Evolutionary conservation across 805 yeast species (phyloP), one percentile per base, ranked within the genome.

Genomic region (Debaryomyces hansenii): DNA sequence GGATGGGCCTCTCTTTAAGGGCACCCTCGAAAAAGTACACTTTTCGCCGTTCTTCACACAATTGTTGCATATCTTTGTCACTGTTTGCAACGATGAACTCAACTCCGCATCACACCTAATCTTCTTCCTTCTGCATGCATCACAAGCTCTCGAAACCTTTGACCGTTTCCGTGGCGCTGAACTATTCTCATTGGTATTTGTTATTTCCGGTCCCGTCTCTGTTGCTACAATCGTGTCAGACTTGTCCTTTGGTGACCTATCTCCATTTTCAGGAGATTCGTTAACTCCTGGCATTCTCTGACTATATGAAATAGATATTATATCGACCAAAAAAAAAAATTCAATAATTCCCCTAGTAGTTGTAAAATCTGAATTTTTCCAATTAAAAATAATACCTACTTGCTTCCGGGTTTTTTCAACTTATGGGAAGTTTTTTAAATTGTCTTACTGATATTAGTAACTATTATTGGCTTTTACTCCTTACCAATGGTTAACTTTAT

Each of bases 131-230:
- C 94, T 74, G 62, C 94, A 87, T 45, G 84, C 83, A 60, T 87
- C 95, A 60, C 95, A 87, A 1, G 92, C 94, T 44, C 95, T 64
- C 1, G 90, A 84, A 0, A 86, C 90, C 60, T 87, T 87, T 7
- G 85, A 75, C 46, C 91, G 57, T 57, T 85, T 84, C 41, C 87
- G 72, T 15, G 75, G 72, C 4, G 31, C 34, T 15, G 42, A 14
- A n/a, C 12, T 16, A 27, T 27, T 29, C 6, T 14, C 31, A 3
- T 28, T 11, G 34, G 10, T 18, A 9, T 31, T 31, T 9, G 35
- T 15, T 8, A 5, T 15, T 12, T 11, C 34, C 5, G 49, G 60
- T 41, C 55, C 45, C 35, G 29, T 40, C 34, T 31, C 34, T n/a
- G 34, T 11, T 31, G 34, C 5, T 6, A 6, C 11, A 12, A 2